phyloP scores from a whole-genome alignment of 805 yeast genomes.

The Suhomyces xylopsoci region DNA sequence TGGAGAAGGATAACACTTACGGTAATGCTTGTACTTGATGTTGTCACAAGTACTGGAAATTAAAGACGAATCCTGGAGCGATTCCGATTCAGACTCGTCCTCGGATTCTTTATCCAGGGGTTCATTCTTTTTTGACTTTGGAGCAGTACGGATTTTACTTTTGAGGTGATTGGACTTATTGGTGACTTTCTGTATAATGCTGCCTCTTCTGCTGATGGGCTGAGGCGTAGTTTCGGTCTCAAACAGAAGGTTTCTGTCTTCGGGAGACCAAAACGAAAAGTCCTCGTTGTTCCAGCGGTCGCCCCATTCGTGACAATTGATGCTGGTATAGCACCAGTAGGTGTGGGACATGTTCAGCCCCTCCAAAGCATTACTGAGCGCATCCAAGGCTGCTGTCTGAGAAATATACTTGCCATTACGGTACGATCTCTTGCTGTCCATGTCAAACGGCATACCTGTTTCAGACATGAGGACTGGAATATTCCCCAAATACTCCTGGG shows the following conservation, averaged over 20 bases:
- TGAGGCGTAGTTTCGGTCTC: slow-evolving; percentile 11
- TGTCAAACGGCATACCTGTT: slow-evolving; percentile 97
- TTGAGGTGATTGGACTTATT: background rate
- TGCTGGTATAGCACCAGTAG: slow-evolving; percentile 79
- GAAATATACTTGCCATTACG: slow-evolving; percentile 60
- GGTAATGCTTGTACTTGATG: slow-evolving; percentile 22
- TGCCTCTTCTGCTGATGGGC: slow-evolving; percentile 7
- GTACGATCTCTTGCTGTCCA: slow-evolving; percentile 79
- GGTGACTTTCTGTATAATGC: slow-evolving; percentile 4
- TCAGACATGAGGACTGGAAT: slow-evolving; percentile 84
- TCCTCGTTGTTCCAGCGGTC: slow-evolving; percentile 95
- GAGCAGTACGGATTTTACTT: background rate
- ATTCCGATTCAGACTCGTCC: slow-evolving; percentile 11
- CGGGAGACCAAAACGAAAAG: slow-evolving; percentile 79
- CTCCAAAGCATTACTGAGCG: slow-evolving; percentile 75
- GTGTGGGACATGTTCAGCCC: slow-evolving; percentile 68
- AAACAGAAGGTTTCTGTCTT: slow-evolving; percentile 42
- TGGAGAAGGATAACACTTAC: slow-evolving; percentile 38
- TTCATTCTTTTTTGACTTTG: background rate
- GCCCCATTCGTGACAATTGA: slow-evolving; percentile 80
- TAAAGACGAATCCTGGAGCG: slow-evolving; percentile 20
- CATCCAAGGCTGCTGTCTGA: slow-evolving; percentile 84
- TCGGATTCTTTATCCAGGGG: background rate
- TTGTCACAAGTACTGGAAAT: slow-evolving; percentile 23
- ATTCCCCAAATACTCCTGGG: slow-evolving; percentile 56